These are phyloP conservation scores for Kwoniella dejecticola DNA, from an alignment of 768 basidiomycete species.

Conservation along the genomic window DNA sequence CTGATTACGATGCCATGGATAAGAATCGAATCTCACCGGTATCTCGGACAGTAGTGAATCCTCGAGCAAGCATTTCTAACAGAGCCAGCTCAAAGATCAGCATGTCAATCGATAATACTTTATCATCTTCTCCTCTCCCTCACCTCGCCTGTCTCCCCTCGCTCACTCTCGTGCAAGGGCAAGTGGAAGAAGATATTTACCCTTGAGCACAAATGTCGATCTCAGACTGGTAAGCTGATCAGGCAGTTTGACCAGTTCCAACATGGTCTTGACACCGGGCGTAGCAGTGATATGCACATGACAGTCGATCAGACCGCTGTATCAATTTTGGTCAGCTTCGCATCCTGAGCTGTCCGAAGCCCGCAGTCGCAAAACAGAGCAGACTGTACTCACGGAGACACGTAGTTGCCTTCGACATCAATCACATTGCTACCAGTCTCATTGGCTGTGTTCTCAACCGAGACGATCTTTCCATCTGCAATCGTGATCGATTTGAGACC, in stretches of 20 bases:
- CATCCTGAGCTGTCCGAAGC: neutral
- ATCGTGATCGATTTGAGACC: conserved; percentile 50
- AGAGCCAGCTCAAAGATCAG: neutral
- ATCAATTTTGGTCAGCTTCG: neutral
- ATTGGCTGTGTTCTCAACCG: conserved; percentile 16
- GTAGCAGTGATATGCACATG: conserved; percentile 60
- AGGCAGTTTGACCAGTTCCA: conserved; percentile 49
- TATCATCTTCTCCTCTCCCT: neutral
- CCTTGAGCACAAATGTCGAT: conserved; percentile 8
- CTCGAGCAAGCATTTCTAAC: conserved; percentile 55
- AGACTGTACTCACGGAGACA: conserved; percentile 52
- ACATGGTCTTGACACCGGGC: conserved; percentile 57
- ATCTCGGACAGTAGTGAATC: conserved; percentile 59
- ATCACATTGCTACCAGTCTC: conserved; percentile 28
- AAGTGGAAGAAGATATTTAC: neutral
- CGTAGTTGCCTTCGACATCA: conserved; percentile 56
- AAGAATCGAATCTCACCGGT: conserved; percentile 42
- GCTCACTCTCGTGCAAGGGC: neutral
- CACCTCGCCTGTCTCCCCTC: neutral
- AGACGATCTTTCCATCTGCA: conserved; percentile 48
- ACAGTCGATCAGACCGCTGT: conserved; percentile 58
- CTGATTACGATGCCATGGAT: too few species aligned
- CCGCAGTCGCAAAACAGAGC: neutral
- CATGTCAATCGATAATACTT: too few species aligned
- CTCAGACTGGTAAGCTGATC: conserved; percentile 12